Evolutionary conservation across 768 basidiomycete genomes (phyloP).

Genomic region (Mycena chlorophos): DNA sequence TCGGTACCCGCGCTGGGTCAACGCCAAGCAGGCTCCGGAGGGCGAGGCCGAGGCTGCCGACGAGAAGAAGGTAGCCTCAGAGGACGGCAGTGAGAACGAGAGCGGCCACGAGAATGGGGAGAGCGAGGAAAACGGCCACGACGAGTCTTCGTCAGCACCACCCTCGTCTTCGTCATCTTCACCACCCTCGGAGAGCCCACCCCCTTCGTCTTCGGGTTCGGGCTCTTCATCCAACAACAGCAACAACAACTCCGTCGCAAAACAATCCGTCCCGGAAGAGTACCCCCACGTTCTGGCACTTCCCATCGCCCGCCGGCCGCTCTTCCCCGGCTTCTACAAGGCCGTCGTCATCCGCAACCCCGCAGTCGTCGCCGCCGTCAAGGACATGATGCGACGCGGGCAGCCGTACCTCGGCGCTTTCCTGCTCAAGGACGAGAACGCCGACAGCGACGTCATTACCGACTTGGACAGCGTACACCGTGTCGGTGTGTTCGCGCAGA

Average conservation of each 20-base stretch:
- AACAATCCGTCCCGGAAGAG: conserved; percentile 82
- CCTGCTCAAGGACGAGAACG: conserved; percentile 89
- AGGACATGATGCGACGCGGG: conserved; percentile 95
- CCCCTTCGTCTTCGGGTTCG: too few relatives aligned
- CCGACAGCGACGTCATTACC: conserved; percentile 91
- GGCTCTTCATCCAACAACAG: too few relatives aligned
- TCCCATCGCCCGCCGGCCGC: conserved; percentile 90
- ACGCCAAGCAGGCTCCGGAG: conserved; percentile 33
- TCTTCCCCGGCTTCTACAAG: conserved; percentile 98
- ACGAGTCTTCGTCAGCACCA: conserved; percentile 29
- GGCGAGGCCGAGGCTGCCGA: conserved; percentile 10
- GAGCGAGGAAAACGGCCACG: conserved; percentile 28
- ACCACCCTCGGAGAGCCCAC: conserved; percentile 41
- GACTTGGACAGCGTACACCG: conserved; percentile 84
- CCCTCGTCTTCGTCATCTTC: conserved; percentile 30
- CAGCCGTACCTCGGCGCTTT: conserved; percentile 98
- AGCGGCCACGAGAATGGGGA: conserved; percentile 26
- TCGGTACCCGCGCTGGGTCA: conserved; percentile 40
- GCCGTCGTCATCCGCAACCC: conserved; percentile 93
- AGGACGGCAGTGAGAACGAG: conserved; percentile 11
- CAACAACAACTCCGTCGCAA: too few relatives aligned
- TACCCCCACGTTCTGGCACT: conserved; percentile 95
- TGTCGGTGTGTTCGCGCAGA: conserved; percentile 96
- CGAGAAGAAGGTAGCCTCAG: conserved; percentile 11
- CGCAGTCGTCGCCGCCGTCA: conserved; percentile 87